These are phyloP conservation scores for Aspergillus phoenicis DNA, from an alignment of 2,329 filamentous ascomycete genomes.

Conservation along the genomic window DNA sequence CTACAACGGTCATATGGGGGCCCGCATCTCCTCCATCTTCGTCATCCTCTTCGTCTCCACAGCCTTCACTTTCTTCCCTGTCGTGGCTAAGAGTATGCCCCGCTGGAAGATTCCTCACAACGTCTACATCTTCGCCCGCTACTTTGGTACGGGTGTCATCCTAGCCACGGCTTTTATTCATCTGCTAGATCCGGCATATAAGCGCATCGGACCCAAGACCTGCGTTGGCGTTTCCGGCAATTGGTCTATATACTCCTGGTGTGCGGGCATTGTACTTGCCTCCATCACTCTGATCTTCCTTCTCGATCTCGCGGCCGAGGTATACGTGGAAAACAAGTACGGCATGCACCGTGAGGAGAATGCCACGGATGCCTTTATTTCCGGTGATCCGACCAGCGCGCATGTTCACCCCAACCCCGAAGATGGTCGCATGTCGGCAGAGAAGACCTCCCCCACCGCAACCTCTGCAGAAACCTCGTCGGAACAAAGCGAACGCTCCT, in stretches of 20 bases:
- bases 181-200: conserved; percentile 19
- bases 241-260: conserved; percentile 19
- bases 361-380: conserved; percentile 8
- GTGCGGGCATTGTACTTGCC: conserved; percentile 15
- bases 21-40: conserved; percentile 18
- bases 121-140: conserved; percentile 19
- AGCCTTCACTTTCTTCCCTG: conserved; percentile 16
- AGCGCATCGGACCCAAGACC: conserved; percentile 16
- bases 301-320: conserved; percentile 52
- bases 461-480: conserved; percentile 9
- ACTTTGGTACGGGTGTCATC: conserved; percentile 20
- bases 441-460: not conserved
- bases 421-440: not conserved
- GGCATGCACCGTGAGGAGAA: conserved; percentile 34
- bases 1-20: conserved; percentile 18
- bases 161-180: conserved; percentile 20
- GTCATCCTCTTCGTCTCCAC: conserved; percentile 19
- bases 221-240: conserved; percentile 17
- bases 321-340: conserved; percentile 55
- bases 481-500: conserved; percentile 29
- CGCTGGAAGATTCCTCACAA: conserved; percentile 13
- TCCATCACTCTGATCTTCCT: conserved; percentile 16
- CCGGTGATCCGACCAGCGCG: not conserved
- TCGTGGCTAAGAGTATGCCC: conserved; percentile 12
- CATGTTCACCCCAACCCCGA: not conserved